A percentile compares a stretch with the other conserved stretches of the same genome.
These are phyloP conservation scores for Microdochium paspali DNA, from an alignment of 2,329 filamentous ascomycete species.

Conservation along the genomic window DNA sequence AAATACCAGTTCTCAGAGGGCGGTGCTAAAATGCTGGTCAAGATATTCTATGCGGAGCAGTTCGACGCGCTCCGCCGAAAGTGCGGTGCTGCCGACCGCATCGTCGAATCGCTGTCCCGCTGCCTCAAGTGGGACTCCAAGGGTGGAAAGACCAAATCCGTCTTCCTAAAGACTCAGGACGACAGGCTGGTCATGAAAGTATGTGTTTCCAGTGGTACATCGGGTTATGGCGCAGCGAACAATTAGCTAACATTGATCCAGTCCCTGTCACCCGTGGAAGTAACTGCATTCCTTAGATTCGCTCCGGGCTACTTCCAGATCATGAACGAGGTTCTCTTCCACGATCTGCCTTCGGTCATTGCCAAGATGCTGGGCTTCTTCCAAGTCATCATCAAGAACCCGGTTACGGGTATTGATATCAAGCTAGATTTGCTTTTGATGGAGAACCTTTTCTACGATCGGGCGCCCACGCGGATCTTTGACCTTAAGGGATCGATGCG, in stretches of 20 bases:
- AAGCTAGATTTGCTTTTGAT: slow-evolving; percentile 92
- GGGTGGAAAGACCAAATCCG: slow-evolving; percentile 93
- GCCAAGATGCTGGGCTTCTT: slow-evolving; percentile 99
- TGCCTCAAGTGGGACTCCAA: slow-evolving; percentile 98
- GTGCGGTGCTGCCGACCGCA: slow-evolving; percentile 86
- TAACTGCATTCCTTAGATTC: slow-evolving; percentile 87
- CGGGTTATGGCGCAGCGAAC: too few relatives aligned
- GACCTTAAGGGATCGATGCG: slow-evolving; percentile 98
- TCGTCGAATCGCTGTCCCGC: slow-evolving; percentile 87
- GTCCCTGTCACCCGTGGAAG: slow-evolving; percentile 82
- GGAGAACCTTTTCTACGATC: slow-evolving; percentile 97
- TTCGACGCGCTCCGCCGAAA: slow-evolving; percentile 91
- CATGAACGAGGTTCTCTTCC: slow-evolving; percentile 93
- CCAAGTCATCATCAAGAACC: slow-evolving; percentile 94
- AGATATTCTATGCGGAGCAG: slow-evolving; percentile 97
- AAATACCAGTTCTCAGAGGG: slow-evolving; percentile 95
- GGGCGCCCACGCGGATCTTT: slow-evolving; percentile 79
- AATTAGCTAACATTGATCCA: slow-evolving; percentile 26
- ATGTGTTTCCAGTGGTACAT: slow-evolving; percentile 3
- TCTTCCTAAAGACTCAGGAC: slow-evolving; percentile 94
- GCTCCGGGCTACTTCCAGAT: slow-evolving; percentile 96
- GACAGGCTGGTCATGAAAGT: slow-evolving; percentile 85
- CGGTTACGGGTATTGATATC: slow-evolving; percentile 81
- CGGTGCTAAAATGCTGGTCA: slow-evolving; percentile 91
- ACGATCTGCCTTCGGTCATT: slow-evolving; percentile 90